phyloP scores from a whole-genome alignment of 768 basidiomycete species.

The Boletus rubescentipes region DNA sequence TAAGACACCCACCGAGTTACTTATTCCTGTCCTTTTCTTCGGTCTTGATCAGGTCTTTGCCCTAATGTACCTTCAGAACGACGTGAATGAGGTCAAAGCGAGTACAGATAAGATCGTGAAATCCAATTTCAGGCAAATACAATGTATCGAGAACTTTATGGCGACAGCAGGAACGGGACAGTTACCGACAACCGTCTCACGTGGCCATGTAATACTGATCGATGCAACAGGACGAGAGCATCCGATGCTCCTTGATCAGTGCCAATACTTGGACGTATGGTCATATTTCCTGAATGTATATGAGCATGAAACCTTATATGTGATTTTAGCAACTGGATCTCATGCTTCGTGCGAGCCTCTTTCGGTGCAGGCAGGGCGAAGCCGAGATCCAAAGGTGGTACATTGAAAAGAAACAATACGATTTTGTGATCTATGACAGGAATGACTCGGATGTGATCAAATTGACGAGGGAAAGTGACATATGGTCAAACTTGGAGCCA shows the following conservation, averaged over 20 bases:
- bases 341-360: not conserved
- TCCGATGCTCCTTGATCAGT: conserved; percentile 1
- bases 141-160: not conserved
- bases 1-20: no score
- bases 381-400: conserved; percentile 1
- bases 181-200: not conserved
- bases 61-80: not conserved
- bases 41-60: not conserved
- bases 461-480: not conserved
- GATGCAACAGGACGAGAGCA: conserved; percentile 5
- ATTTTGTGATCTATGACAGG: conserved; percentile 1
- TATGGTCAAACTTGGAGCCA: not conserved
- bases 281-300: not conserved
- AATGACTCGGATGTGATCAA: not conserved
- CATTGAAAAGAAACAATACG: not conserved
- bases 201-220: not conserved
- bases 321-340: not conserved
- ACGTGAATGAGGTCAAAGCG: not conserved
- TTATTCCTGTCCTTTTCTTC: not conserved
- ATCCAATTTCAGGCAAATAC: not conserved
- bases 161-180: not conserved
- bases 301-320: not conserved
- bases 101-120: not conserved
- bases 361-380: not conserved
- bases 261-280: not conserved